Evolutionary conservation across 768 basidiomycete species (phyloP), one percentile per base, ranked within the genome.

Genomic region (Agrocybe praecox): DNA sequence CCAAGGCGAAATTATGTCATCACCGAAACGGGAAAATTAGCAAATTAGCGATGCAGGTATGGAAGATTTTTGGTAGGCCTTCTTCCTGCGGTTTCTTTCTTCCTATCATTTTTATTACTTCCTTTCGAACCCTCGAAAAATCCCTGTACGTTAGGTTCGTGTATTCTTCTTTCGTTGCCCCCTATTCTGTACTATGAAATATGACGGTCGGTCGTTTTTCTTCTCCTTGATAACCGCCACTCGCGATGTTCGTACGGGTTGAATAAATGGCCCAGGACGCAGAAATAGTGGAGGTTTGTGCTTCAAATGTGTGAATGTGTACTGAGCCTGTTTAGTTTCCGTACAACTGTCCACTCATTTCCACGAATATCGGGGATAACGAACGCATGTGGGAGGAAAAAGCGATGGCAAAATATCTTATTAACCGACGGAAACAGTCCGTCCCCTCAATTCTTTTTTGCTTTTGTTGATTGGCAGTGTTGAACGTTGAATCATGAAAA

Each of bases 101-200:
- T 26, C 34, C 44, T 46, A 40, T 52, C 49, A 34, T 53, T 50
- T 52, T 51, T 52, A 23, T 26, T 48, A 17, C 32, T 51, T 52
- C 45, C 24, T 40, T 18, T 17, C 36, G 36, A 40, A 44, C 26
- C 44, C 32, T 40, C 22, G 9, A 29, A 15, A 58, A 53, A 14
- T 58, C 58, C 21, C 46, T 58, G 60, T 66, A 66, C 53, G 26
- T 63, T 66, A 63, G 65, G 65, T 66, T 61, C 62, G 65, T 66
- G 62, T 66, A 63, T 66, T 56, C 14, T 40, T 40, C n/a, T 40
- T 34, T 29, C 52, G 49, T 49, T 56, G 36, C 22, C 29, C 17
- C 49, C 55, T 45, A 48, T 53, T 48, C 24, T 36, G 46, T 15
- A 45, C 15, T 46, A 55, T 43, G 56, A 51, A 26, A 33, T 50